Conservation (phyloP, 164 flowering plant genomes). For the Vitis cinerea region DNA sequence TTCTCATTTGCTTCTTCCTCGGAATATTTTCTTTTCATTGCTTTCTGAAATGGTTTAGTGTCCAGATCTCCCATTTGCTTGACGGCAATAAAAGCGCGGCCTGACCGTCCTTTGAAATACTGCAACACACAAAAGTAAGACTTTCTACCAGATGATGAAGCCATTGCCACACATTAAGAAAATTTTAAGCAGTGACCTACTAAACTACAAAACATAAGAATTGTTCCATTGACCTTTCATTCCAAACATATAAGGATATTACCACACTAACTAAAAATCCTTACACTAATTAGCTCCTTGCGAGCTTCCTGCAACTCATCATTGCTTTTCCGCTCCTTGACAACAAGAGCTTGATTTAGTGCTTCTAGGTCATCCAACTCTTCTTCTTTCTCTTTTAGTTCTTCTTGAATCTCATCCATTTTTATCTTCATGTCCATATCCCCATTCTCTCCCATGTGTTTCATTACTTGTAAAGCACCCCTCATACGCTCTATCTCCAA, state of each 20-base stretch:
- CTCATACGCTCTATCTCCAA: constrained; percentile 67
- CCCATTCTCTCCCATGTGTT: constrained; percentile 56
- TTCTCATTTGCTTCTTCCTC: constrained; percentile 34
- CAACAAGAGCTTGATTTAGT: constrained; percentile 47
- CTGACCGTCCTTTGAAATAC: constrained; percentile 16
- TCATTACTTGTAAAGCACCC: constrained; percentile 66
- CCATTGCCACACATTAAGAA: too few species aligned
- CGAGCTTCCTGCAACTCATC: constrained; percentile 75
- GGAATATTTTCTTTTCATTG: constrained; percentile 29
- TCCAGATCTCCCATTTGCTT: constrained; percentile 63
- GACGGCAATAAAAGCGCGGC: constrained; percentile 27
- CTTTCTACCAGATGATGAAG: background rate
- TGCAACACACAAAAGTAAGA: background rate
- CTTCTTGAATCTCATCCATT: constrained; percentile 32
- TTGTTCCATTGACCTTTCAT: too few species aligned
- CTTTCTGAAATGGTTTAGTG: constrained; percentile 32
- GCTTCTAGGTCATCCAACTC: constrained; percentile 40
- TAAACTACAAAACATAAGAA: background rate
- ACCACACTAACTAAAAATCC: background rate
- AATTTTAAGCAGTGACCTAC: too few species aligned
- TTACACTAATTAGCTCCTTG: constrained; percentile 51
- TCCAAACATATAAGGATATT: too few species aligned
- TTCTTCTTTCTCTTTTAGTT: constrained; percentile 56
- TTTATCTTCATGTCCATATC: constrained; percentile 40
- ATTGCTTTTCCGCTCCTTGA: constrained; percentile 54